These are phyloP conservation scores for Kandelia obovata DNA, from an alignment of 345 rosid species.

Conservation along the genomic window DNA sequence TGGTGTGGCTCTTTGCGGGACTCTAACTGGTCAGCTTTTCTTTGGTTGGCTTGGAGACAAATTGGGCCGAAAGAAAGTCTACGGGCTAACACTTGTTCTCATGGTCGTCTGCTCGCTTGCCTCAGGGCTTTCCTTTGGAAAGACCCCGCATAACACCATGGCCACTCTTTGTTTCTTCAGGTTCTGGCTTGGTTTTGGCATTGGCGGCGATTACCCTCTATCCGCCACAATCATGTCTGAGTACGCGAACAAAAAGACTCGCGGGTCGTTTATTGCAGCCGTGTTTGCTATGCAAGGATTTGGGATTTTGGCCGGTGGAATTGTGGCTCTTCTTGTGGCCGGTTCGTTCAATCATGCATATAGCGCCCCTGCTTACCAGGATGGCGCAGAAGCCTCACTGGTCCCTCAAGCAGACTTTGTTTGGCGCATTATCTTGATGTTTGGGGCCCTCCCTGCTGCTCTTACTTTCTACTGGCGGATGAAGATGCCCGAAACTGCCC, in stretches of 20 bases:
- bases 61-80: slow-evolving; percentile 35
- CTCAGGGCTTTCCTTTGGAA: slow-evolving; percentile 26
- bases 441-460: slow-evolving; percentile 27
- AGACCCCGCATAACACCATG: neutral
- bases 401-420: slow-evolving; percentile 24
- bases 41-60: slow-evolving; percentile 43
- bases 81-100: slow-evolving; percentile 32
- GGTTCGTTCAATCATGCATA: slow-evolving; percentile 15
- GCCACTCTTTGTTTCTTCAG: slow-evolving; percentile 31
- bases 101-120: slow-evolving; percentile 24
- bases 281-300: slow-evolving; percentile 36
- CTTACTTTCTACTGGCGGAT: slow-evolving; percentile 30
- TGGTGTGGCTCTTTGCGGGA: slow-evolving; percentile 34
- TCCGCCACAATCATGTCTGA: slow-evolving; percentile 35
- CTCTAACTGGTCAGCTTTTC: slow-evolving; percentile 36
- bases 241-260: slow-evolving; percentile 29
- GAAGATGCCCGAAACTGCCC: slow-evolving; percentile 34
- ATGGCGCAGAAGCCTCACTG: neutral
- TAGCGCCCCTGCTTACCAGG: slow-evolving; percentile 8
- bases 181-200: slow-evolving; percentile 33
- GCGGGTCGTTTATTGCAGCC: slow-evolving; percentile 27
- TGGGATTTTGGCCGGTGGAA: slow-evolving; percentile 29
- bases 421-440: slow-evolving; percentile 29
- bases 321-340: slow-evolving; percentile 19
- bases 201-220: slow-evolving; percentile 30